phyloP scores from a whole-genome alignment of 345 rosid genomes.

The Corchorus capsularis region DNA sequence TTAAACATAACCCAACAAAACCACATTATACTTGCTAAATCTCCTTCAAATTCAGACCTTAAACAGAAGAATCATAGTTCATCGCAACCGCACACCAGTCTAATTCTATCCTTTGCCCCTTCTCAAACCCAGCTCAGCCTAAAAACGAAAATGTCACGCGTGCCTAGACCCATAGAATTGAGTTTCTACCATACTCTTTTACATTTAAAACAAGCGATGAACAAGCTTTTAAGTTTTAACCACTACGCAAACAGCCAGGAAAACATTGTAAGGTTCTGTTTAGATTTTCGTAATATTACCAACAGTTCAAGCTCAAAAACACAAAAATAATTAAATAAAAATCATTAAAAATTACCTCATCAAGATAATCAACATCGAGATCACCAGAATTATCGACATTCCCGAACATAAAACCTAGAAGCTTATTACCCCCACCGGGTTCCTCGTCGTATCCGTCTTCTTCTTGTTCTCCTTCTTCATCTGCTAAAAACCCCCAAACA shows the following conservation, averaged over 20 bases:
- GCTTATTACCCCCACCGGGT: conserved; percentile 59
- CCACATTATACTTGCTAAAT: neutral
- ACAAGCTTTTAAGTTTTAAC: neutral
- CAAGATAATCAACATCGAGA: conserved; percentile 97
- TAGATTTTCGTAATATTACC: neutral
- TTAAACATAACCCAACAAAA: neutral
- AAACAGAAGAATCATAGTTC: neutral
- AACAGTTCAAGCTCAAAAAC: neutral
- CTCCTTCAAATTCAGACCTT: neutral
- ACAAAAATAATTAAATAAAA: neutral
- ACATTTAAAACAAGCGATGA: neutral
- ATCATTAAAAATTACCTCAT: conserved; percentile 56
- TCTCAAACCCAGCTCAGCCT: neutral
- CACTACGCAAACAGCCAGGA: neutral
- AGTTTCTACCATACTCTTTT: neutral
- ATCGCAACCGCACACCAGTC: neutral
- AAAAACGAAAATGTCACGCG: neutral
- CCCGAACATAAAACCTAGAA: conserved; percentile 94
- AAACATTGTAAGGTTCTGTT: neutral
- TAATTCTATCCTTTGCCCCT: neutral
- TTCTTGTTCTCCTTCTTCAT: conserved; percentile 46
- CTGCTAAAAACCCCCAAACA: conserved; percentile 18
- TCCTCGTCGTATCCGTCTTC: conserved; percentile 83
- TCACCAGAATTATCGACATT: conserved; percentile 95
- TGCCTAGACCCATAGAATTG: neutral